Evolutionary conservation across 768 basidiomycete genomes (phyloP).

Genomic region (Suillus decipiens): DNA sequence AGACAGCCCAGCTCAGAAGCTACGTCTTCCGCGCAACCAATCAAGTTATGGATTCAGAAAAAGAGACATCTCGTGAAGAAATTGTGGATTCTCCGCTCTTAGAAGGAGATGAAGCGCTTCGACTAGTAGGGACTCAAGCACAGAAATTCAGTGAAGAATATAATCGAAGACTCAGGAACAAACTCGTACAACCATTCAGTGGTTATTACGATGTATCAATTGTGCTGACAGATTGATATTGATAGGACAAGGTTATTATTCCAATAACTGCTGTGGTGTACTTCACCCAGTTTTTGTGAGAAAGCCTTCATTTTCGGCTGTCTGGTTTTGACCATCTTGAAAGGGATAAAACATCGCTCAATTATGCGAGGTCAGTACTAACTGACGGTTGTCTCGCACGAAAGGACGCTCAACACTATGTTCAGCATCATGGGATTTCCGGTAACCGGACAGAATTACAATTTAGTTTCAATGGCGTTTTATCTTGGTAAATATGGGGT

Average conservation of each 20-base stretch:
- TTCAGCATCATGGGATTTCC: slow-evolving; percentile 35
- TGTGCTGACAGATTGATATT: not conserved
- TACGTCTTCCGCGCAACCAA: not conserved
- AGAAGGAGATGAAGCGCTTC: slow-evolving; percentile 60
- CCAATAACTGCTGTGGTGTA: slow-evolving; percentile 42
- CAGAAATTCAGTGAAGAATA: slow-evolving; percentile 60
- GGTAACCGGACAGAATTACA: slow-evolving; percentile 46
- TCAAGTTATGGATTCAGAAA: slow-evolving; percentile 1
- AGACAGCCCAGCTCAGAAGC: not conserved
- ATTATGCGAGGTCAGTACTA: slow-evolving; percentile 38
- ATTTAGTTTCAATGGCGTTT: slow-evolving; percentile 60
- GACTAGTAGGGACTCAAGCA: slow-evolving; percentile 54
- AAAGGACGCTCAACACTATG: slow-evolving; percentile 2
- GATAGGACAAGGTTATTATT: slow-evolving; percentile 38
- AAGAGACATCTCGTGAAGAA: not conserved
- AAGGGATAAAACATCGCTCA: slow-evolving; percentile 44
- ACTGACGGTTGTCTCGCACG: not conserved
- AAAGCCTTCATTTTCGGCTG: not conserved
- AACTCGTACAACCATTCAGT: slow-evolving; percentile 45
- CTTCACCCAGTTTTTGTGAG: slow-evolving; percentile 41
- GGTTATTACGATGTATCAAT: not conserved
- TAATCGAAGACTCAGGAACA: slow-evolving; percentile 53
- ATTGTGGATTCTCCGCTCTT: not conserved
- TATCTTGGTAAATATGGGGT: slow-evolving; percentile 45
- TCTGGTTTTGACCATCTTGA: not conserved